Conservation (phyloP, 441 rosid species). For the Macaranga tanarius region DNA sequence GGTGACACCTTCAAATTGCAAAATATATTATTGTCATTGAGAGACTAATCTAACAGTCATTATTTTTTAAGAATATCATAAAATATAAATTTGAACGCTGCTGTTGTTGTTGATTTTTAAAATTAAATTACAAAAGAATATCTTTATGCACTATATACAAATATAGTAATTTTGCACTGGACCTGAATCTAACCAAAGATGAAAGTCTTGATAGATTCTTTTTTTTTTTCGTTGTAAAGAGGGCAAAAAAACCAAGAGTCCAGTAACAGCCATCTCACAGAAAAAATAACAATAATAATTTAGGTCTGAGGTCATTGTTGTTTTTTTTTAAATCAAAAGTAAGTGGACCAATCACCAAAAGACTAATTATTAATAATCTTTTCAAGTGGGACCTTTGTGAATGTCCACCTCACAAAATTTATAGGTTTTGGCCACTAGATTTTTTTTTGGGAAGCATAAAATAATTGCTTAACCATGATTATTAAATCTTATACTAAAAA, state of each 20-base stretch:
- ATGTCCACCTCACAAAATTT: constrained; percentile 16
- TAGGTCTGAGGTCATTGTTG: neutral
- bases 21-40: too few relatives aligned
- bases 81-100: too few relatives aligned
- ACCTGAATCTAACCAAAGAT: neutral
- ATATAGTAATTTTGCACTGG: neutral
- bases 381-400: constrained; percentile 4
- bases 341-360: constrained; percentile 13
- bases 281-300: neutral
- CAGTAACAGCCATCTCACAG: neutral
- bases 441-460: neutral
- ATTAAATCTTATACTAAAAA: neutral
- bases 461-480: neutral
- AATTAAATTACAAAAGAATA: too few relatives aligned
- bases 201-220: neutral
- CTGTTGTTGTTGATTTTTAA: too few relatives aligned
- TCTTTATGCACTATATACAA: too few relatives aligned
- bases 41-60: too few relatives aligned
- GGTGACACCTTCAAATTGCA: neutral
- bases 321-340: neutral
- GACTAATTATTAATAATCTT: neutral
- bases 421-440: neutral
- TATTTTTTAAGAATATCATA: too few relatives aligned
- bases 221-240: too few relatives aligned
- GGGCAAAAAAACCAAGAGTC: neutral